phyloP scores from a whole-genome alignment of 2,329 filamentous ascomycete genomes.

The Sclerotinia nivalis region DNA sequence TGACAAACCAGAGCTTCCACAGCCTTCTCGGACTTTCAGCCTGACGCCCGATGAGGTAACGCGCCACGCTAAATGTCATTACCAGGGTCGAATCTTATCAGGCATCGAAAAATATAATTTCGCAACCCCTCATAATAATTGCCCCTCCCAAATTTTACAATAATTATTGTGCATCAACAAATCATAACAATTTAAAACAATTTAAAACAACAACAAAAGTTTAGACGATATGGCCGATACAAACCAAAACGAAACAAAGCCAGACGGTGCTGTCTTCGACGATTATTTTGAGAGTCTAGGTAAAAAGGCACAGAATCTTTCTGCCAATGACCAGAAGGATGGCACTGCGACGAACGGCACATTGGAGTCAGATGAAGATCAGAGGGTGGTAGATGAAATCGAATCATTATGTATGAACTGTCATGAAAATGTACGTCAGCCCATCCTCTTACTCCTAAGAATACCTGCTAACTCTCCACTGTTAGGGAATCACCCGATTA shows the following conservation, averaged over 20 bases:
- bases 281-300: conserved; percentile 65
- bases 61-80: conserved; percentile 1
- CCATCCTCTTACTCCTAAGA: not conserved
- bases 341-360: conserved; percentile 34
- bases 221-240: conserved; percentile 46
- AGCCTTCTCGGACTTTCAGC: conserved; percentile 27
- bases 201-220: not conserved
- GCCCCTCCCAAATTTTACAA: conserved; percentile 34
- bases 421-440: conserved; percentile 63
- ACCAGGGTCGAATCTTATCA: conserved; percentile 26
- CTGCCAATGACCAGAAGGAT: conserved; percentile 39
- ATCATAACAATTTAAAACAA: not conserved
- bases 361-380: conserved; percentile 47
- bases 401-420: conserved; percentile 89
- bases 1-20: conserved; percentile 21
- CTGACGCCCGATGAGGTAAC: conserved; percentile 26
- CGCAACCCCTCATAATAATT: conserved; percentile 18
- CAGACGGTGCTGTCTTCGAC: conserved; percentile 48
- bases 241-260: conserved; percentile 44
- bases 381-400: conserved; percentile 63
- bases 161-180: conserved; percentile 14
- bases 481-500: conserved; percentile 77
- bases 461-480: not conserved
- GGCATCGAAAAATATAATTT: conserved; percentile 30
- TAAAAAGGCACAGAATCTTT: conserved; percentile 57